phyloP scores from a whole-genome alignment of 805 yeast species.

The Sugiyamaella boreocaroliniensis region DNA sequence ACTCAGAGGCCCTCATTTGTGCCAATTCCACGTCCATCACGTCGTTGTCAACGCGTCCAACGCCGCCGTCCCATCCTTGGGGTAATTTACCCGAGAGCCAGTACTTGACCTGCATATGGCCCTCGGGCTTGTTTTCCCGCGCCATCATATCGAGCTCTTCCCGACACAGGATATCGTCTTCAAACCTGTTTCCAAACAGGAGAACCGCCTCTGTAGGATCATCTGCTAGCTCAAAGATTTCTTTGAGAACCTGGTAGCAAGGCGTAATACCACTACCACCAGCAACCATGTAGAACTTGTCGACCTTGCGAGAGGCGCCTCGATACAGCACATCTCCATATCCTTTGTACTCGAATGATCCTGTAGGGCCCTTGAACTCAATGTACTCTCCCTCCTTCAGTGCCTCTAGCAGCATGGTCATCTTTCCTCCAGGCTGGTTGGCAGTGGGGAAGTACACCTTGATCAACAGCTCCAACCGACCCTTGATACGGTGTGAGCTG shows the following conservation, averaged over 20 bases:
- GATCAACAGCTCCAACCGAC: conserved; percentile 28
- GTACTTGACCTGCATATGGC: conserved; percentile 39
- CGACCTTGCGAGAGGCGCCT: conserved; percentile 7
- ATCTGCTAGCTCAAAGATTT: conserved; percentile 39
- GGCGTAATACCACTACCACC: conserved; percentile 56
- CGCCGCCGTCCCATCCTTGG: conserved; percentile 1
- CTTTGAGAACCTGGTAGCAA: conserved; percentile 45
- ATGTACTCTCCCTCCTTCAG: conserved; percentile 20
- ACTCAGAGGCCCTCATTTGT: neutral
- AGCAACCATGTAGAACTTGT: conserved; percentile 44
- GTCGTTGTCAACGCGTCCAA: conserved; percentile 20
- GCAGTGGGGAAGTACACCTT: conserved; percentile 31
- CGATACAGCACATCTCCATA: conserved; percentile 4
- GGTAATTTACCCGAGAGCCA: conserved; percentile 18
- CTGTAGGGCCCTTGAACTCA: conserved; percentile 31
- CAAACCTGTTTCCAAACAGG: conserved; percentile 40
- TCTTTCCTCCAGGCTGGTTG: conserved; percentile 30
- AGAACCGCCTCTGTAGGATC: conserved; percentile 42
- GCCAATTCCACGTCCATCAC: conserved; percentile 1
- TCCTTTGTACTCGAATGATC: conserved; percentile 28
- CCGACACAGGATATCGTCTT: conserved; percentile 41
- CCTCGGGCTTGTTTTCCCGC: conserved; percentile 28
- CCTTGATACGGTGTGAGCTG: conserved; percentile 14
- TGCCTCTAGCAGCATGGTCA: conserved; percentile 29
- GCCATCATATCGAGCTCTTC: conserved; percentile 40